Conservation (phyloP, 139 green algal genomes). For the Dunaliella primolecta region DNA sequence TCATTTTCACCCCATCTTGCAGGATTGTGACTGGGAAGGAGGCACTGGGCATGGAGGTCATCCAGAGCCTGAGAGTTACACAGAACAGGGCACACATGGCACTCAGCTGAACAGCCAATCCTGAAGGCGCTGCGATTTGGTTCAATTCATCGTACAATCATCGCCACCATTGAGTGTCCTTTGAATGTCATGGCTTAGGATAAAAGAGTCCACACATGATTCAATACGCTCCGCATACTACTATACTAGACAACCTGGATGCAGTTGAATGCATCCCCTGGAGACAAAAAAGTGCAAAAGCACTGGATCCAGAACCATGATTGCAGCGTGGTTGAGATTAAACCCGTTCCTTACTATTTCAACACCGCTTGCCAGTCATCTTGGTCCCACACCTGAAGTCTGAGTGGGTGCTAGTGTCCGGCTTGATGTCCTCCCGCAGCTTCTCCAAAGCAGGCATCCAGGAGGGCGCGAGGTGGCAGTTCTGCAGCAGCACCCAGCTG, state of each 20-base stretch:
- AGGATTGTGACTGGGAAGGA: constrained; percentile 68
- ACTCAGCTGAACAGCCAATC: background rate
- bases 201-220: no score
- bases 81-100: no score
- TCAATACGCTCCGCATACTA: no score
- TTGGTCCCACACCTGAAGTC: constrained; percentile 62
- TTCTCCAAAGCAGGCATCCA: constrained; percentile 71
- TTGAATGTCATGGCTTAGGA: no score
- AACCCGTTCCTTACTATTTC: no score
- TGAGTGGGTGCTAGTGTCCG: constrained; percentile 51
- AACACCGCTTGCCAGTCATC: no score
- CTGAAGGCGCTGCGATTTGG: background rate
- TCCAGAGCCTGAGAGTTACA: constrained; percentile 59
- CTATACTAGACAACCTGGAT: no score
- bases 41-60: constrained; percentile 63
- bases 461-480: constrained; percentile 67
- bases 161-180: no score
- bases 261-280: no score
- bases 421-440: constrained; percentile 64
- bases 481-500: constrained; percentile 56
- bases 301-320: no score
- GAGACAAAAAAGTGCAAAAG: no score
- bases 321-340: no score
- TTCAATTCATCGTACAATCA: background rate
- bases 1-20: constrained; percentile 72